Evolutionary conservation across 2,329 filamentous ascomycete genomes (phyloP).

Genomic region (Dactylella cylindrospora): DNA sequence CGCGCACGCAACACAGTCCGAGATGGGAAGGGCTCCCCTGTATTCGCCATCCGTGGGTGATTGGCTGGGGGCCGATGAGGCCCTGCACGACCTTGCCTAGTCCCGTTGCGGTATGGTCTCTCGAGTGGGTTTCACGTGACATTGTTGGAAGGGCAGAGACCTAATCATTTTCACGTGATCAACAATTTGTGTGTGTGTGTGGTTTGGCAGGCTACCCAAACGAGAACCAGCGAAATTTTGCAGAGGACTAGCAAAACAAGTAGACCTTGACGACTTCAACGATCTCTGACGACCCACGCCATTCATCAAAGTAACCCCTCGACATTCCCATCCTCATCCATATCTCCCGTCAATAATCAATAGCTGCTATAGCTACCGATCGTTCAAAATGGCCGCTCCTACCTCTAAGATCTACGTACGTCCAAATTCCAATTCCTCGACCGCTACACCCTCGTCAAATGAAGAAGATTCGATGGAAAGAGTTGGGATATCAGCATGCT

Average conservation of each 20-base stretch:
- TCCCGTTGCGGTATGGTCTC: too few relatives aligned
- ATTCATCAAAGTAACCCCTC: background rate
- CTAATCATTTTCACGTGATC: constrained; percentile 36
- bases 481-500: constrained; percentile 4
- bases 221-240: constrained; percentile 42
- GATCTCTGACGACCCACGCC: constrained; percentile 38
- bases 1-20: constrained; percentile 8
- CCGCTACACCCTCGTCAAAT: background rate
- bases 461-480: constrained; percentile 2
- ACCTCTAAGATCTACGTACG: constrained; percentile 43
- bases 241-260: constrained; percentile 23
- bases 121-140: constrained; percentile 12
- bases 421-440: background rate
- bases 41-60: too few relatives aligned
- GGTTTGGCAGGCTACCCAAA: too few relatives aligned
- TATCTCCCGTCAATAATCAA: constrained; percentile 31
- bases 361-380: constrained; percentile 43
- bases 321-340: constrained; percentile 22
- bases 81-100: too few relatives aligned
- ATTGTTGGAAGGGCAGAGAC: constrained; percentile 14
- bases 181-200: constrained; percentile 25
- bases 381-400: constrained; percentile 42
- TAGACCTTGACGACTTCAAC: constrained; percentile 35
- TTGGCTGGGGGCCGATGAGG: too few relatives aligned
- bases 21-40: too few relatives aligned